Evolutionary conservation across 2,329 filamentous ascomycete species (phyloP).

Genomic region (Aspergillus neotritici): DNA sequence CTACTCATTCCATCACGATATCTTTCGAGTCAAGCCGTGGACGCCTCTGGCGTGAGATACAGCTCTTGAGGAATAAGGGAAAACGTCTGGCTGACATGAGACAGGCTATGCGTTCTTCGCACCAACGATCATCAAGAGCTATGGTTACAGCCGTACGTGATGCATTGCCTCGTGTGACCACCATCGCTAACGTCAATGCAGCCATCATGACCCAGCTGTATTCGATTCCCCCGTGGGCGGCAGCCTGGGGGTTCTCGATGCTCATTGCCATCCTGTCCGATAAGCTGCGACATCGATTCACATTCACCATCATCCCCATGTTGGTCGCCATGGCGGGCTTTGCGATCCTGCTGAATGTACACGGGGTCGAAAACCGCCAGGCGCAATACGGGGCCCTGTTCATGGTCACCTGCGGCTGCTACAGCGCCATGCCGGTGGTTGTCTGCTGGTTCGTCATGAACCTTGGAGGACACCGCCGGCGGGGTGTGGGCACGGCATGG

Average conservation of each 20-base stretch:
- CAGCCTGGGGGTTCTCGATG: conserved; percentile 75
- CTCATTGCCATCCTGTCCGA: conserved; percentile 68
- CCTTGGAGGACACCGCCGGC: conserved; percentile 64
- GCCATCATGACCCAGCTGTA: conserved; percentile 48
- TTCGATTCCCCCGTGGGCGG: conserved; percentile 58
- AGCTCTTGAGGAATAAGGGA: not conserved
- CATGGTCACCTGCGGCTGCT: conserved; percentile 71
- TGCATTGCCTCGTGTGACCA: not conserved
- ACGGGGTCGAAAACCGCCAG: conserved; percentile 51
- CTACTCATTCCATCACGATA: not conserved
- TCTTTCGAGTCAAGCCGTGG: too few species aligned
- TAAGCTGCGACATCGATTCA: conserved; percentile 63
- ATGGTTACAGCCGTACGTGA: conserved; percentile 51
- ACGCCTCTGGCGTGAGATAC: too few species aligned
- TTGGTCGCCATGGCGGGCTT: conserved; percentile 68
- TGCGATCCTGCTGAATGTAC: conserved; percentile 64
- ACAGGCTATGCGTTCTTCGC: conserved; percentile 67
- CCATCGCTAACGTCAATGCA: conserved; percentile 13
- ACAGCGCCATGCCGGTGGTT: conserved; percentile 83
- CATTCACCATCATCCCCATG: conserved; percentile 66
- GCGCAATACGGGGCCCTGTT: conserved; percentile 77
- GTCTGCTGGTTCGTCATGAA: conserved; percentile 83
- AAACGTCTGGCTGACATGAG: conserved; percentile 11
- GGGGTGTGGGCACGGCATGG: conserved; percentile 67
- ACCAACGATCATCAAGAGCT: conserved; percentile 64